Base-by-base conservation (phyloP, 345 rosid species). In the Pugionium cornutum region DNA sequence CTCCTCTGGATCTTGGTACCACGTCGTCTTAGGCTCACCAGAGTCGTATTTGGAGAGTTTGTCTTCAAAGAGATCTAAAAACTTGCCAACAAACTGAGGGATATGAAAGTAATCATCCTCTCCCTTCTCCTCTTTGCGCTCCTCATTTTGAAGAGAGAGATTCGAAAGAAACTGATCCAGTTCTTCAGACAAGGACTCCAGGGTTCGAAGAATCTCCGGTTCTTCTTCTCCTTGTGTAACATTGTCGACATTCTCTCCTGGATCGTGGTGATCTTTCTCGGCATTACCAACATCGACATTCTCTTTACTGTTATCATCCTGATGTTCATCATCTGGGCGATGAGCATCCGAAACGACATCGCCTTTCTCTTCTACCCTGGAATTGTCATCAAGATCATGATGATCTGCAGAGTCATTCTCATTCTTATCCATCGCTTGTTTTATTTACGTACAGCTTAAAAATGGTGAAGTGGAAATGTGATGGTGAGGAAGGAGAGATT, bases 61-160 rank as follows among this genome's bases (percentile, higher is more conserved):
- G 6, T 77, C 86, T 29, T 82, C 84, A 1, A 86, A 61, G 25
- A 84, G 83, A 82, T 86, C 91, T 75, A 92, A 79, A 65, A 79
- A 84, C 69, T 80, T 84, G 5, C 77, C 81, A 18, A 86, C 70
- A 62, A 75, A 77, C 56, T 63, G 83, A 0, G 90, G 90, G 57
- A 83, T 78, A 66, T 79, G 46, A 57, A 46, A 46, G 28, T 48
- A 25, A 7, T 59, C 67, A 40, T 70, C 64, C 5, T 72, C 73
- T 8, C 37, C 46, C 4, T 11, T 49, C 48, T 42, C 68, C 42
- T 37, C 72, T 51, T 35, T 70, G 18, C 29, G 60, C 30, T 70
- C 69, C 4, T 68, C 63, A 48, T 40, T 55, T 6, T 45, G 74
- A 40, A 62, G 49, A 7, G 80, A 53, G 3, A 78, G 64, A 49